Base-by-base conservation (phyloP, 495 filamentous ascomycete species). In the Lasiosphaeria hispida region DNA sequence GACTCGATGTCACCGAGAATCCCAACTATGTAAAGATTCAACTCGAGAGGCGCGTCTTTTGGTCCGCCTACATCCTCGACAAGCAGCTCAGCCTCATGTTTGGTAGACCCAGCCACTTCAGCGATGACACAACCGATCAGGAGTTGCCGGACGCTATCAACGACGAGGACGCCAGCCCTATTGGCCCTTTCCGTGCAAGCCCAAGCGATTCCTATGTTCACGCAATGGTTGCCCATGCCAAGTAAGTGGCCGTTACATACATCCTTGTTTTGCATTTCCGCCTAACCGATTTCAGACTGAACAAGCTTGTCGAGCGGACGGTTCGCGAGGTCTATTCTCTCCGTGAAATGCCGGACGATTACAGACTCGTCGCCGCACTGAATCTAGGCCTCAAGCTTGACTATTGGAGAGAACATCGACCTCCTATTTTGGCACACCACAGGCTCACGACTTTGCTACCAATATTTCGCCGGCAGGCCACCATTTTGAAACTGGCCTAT, bases 81-180 rank as follows among this genome's bases (percentile, higher is more conserved):
- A 82, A 78, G 60, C 81, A 85, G 58, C 68, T 85, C n/a, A 80
- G 77, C 54, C 70, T 80, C 42, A 75, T 83, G 63, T 75, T 81
- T 49, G 83, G 83, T 1, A 65, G 81, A 11, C 82, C 83, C 7
- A 63, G 73, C n/a, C 55, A 80, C n/a, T 70, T 83, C 13, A 77
- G 76, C 60, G 75, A 80, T 35, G 80, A 80, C 37, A 76, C 78
- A 44, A 75, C 80, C 40, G 80, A 82, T 48, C 82, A 85, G 45
- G 74, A 78, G 8, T 64, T 80, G 7, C 83, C 83, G 1, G 72
- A 79, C 33, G 65, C 71, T 14, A 73, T 82, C 18, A 79, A 79
- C 45, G 81, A 85, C 58, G 79, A 84, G 17, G 77, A 84, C 35
- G 72, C 84, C 45, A 67, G 75, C 0, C 61, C 66, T 0, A 70